Evolutionary conservation across 768 basidiomycete species (phyloP).

Genomic region (Pleurotus citrinopileatus): DNA sequence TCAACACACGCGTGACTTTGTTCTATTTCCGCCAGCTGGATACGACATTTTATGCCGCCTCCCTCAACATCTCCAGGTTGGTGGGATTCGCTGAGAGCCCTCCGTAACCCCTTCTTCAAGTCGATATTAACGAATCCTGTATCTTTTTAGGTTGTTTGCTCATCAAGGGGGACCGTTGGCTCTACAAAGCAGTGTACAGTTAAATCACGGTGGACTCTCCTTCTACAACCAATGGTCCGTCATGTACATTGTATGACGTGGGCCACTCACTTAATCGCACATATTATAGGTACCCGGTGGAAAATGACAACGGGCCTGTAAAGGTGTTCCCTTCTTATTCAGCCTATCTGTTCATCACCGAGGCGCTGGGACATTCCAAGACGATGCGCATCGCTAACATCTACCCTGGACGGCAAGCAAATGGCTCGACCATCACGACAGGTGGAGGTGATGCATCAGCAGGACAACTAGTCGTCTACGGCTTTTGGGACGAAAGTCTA

Average conservation of each 20-base stretch:
- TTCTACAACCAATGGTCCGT: constrained; percentile 47
- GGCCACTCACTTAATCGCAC: neutral
- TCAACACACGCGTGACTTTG: neutral
- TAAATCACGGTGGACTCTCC: constrained; percentile 43
- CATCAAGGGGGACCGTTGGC: constrained; percentile 55
- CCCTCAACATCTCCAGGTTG: constrained; percentile 49
- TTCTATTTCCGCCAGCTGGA: constrained; percentile 29
- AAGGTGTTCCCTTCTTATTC: constrained; percentile 54
- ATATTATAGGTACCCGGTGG: constrained; percentile 40
- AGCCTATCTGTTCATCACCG: constrained; percentile 48
- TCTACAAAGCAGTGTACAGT: constrained; percentile 45
- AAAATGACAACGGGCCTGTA: constrained; percentile 44
- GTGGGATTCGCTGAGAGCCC: too few species aligned
- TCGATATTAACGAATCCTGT: neutral
- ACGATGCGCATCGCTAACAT: constrained; percentile 44
- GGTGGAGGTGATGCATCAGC: constrained; percentile 42
- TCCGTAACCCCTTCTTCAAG: neutral
- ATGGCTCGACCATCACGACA: constrained; percentile 52
- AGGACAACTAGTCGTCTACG: constrained; percentile 50
- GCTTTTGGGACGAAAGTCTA: constrained; percentile 40
- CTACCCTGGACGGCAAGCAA: constrained; percentile 47
- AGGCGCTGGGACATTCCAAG: constrained; percentile 42
- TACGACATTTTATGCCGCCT: constrained; percentile 45
- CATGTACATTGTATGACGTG: too few species aligned
- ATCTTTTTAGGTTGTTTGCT: constrained; percentile 38